Evolutionary conservation across 2,329 filamentous ascomycete genomes (phyloP).

Genomic region (Bipolaris oryzae): DNA sequence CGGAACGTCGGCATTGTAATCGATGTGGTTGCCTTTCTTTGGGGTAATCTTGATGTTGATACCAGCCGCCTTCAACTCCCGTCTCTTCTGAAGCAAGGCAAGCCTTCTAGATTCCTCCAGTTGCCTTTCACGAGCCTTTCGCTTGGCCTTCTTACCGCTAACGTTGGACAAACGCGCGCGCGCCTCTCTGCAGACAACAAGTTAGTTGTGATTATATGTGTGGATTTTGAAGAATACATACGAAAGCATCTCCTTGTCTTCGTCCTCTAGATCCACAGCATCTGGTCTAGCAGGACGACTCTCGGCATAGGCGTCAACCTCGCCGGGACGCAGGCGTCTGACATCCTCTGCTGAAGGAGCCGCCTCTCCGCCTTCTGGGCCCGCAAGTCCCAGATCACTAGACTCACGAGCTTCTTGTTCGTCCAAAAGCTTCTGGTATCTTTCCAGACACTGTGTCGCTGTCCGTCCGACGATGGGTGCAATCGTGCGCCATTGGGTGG

Average conservation of each 20-base stretch:
- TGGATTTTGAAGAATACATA: background rate
- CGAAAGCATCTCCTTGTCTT: conserved; percentile 99
- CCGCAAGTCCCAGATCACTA: conserved; percentile 79
- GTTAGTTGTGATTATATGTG: background rate
- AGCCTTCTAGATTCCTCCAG: conserved; percentile 91
- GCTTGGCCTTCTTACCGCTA: conserved; percentile 98
- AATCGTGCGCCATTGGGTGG: conserved; percentile 98
- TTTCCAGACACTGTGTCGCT: conserved; percentile 94
- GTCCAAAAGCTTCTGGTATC: conserved; percentile 94
- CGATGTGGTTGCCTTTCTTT: conserved; percentile 95
- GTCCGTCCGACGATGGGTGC: conserved; percentile 95
- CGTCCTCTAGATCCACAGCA: conserved; percentile 96
- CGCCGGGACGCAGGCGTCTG: conserved; percentile 83
- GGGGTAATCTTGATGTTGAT: conserved; percentile 97
- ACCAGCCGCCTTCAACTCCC: conserved; percentile 94
- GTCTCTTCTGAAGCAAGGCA: conserved; percentile 89
- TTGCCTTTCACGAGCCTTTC: conserved; percentile 93
- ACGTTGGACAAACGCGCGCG: conserved; percentile 96
- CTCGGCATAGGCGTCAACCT: conserved; percentile 96
- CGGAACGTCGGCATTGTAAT: conserved; percentile 98
- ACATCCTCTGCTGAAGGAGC: conserved; percentile 94
- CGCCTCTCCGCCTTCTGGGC: conserved; percentile 84
- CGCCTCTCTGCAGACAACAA: conserved; percentile 63
- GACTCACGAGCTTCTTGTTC: conserved; percentile 91
- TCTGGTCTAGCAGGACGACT: conserved; percentile 94